A percentile compares a stretch with the other conserved stretches of the same genome.
phyloP scores from a whole-genome alignment of 163 green algal genomes.

The Scenedesmus sp. region DNA sequence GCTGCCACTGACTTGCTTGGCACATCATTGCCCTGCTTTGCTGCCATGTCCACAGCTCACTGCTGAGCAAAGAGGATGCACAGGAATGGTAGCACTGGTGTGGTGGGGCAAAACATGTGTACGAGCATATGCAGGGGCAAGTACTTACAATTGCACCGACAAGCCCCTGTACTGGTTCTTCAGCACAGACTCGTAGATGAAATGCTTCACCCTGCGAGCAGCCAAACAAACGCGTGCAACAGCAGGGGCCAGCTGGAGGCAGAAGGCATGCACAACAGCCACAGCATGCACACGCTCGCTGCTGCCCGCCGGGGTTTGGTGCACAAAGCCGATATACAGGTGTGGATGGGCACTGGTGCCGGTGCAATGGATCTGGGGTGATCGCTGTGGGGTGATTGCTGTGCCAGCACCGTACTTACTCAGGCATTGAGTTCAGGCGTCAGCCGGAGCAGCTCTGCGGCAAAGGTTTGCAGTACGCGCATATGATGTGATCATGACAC shows the following conservation, averaged over 20 bases:
- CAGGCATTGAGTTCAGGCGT: background rate
- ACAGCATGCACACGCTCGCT: background rate
- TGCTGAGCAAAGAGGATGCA: background rate
- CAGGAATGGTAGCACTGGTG: background rate
- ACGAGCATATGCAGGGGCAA: background rate
- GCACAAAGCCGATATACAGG: too few relatives aligned
- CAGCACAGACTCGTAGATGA: constrained; percentile 1
- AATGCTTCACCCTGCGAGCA: background rate
- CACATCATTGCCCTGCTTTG: background rate
- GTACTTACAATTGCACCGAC: background rate
- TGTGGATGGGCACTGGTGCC: too few relatives aligned
- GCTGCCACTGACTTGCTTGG: background rate
- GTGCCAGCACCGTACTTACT: constrained; percentile 1
- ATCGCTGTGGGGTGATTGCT: background rate
- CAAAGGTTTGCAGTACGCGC: too few relatives aligned
- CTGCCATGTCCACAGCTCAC: background rate
- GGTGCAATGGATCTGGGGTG: background rate
- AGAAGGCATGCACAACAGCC: background rate
- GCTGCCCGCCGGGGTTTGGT: background rate
- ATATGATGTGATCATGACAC: background rate
- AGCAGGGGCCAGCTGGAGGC: background rate
- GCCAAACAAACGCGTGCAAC: background rate
- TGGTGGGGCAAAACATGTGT: background rate
- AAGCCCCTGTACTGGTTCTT: background rate
- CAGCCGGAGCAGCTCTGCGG: background rate